Evolutionary conservation across 371 early-diverging fungal genomes (phyloP), one percentile per base, ranked within the genome.

Genomic region (Agmasoma carcini): DNA sequence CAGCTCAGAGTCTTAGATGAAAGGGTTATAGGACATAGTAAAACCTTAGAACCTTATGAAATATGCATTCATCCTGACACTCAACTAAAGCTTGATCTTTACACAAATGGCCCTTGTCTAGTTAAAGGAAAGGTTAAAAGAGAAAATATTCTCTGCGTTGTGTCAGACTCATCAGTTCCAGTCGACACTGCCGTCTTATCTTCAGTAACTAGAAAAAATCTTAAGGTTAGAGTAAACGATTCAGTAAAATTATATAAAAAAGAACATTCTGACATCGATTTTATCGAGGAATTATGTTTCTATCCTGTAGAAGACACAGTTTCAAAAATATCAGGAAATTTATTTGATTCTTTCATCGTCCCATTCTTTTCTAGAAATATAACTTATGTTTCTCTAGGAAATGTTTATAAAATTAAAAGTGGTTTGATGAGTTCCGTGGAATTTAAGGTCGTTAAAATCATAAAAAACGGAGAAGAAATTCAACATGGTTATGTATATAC

Each of bases 241-340:
- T 81, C 91, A 55, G 86, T 98, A 49, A 86, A 87, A 47, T 80
- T 96, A 58, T 92, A 96, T 75, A 78, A 90, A 44, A 84, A 84
- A 72, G 78, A 86, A 23, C 90, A 90, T 69, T 27, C 44, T 9
- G 59, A 68, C 22, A 90, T 95, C 78, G 85, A 87, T 72, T 86
- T 87, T 71, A 91, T 92, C 61, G 82, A 82, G 68, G 82, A 88
- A 56, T 83, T 94, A 63, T 87, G 87, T 51, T 90, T 97, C 22
- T 77, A 91, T 34, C 97, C 97, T 29, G 88, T 96, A 40, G 90
- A 91, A 69, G 99, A 98, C 73, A 88, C 94, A 45, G 80, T 91
- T 39, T 94, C 92, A 73, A 92, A 90, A 30, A 78, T 97, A 49
- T 83, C 86, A 38, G 94, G 95, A 41, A 85, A 92, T 73, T 76